Percentiles rank a stretch among this genome's conserved stretches.
These are phyloP conservation scores for Candida ponderosae DNA, from an alignment of 805 yeast species.

Conservation along the genomic window DNA sequence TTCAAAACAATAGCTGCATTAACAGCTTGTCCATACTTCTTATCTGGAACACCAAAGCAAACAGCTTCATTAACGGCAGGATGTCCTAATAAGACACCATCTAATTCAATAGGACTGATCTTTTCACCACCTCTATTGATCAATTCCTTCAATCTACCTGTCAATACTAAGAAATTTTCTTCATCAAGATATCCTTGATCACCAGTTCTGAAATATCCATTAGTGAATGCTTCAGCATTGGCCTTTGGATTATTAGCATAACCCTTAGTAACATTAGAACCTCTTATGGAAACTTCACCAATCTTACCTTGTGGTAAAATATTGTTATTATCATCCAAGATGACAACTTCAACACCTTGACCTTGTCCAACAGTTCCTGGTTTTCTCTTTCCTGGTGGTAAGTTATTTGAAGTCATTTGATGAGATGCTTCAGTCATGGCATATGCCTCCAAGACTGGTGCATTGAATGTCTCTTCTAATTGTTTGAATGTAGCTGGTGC, in stretches of 20 bases:
- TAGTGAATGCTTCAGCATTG: slow-evolving; percentile 56
- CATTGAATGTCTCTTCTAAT: slow-evolving; percentile 48
- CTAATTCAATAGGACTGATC: slow-evolving; percentile 67
- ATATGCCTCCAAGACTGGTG: slow-evolving; percentile 70
- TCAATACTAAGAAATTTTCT: slow-evolving; percentile 51
- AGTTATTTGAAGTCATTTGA: slow-evolving; percentile 66
- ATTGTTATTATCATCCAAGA: slow-evolving; percentile 43
- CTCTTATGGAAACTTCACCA: slow-evolving; percentile 67
- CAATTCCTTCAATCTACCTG: slow-evolving; percentile 68
- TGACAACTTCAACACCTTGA: slow-evolving; percentile 56
- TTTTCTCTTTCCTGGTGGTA: slow-evolving; percentile 57
- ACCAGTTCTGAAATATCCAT: slow-evolving; percentile 65
- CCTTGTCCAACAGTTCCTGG: slow-evolving; percentile 73
- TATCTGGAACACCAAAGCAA: slow-evolving; percentile 59
- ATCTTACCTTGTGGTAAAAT: slow-evolving; percentile 39
- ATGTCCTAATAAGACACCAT: slow-evolving; percentile 49
- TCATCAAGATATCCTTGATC: slow-evolving; percentile 61
- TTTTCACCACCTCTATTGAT: slow-evolving; percentile 77
- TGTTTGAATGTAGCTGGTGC: slow-evolving; percentile 57
- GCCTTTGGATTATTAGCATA: slow-evolving; percentile 69
- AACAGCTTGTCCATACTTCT: slow-evolving; percentile 63
- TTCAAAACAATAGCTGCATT: slow-evolving; percentile 61
- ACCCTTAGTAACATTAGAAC: slow-evolving; percentile 63
- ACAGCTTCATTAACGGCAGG: slow-evolving; percentile 66
- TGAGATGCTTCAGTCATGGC: slow-evolving; percentile 83